Evolutionary conservation across 169 alveolate species (phyloP).

Genomic region (Cryptosporidium andersoni): DNA sequence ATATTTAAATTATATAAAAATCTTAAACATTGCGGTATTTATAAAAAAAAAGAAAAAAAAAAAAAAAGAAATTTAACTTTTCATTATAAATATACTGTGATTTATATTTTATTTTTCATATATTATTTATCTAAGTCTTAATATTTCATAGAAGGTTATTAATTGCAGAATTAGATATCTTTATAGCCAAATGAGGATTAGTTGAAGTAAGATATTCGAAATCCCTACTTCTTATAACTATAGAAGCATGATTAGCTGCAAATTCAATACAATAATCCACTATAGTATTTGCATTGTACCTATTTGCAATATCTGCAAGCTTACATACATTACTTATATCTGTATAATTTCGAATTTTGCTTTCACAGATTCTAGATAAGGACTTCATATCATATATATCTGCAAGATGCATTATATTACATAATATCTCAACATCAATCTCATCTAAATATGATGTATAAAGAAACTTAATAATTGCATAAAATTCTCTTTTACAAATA

Average conservation of each 20-base stretch:
- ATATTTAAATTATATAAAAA: not conserved
- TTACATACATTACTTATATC: constrained; percentile 55
- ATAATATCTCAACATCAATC: constrained; percentile 26
- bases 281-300: not conserved
- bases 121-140: not conserved
- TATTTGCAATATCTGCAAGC: constrained; percentile 22
- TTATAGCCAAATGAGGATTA: constrained; percentile 34
- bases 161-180: constrained; percentile 28
- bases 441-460: constrained; percentile 57
- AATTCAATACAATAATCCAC: constrained; percentile 37
- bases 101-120: not conserved
- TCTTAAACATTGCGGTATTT: not conserved
- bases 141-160: not conserved
- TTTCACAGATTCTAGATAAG: constrained; percentile 22
- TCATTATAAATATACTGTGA: not conserved
- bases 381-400: constrained; percentile 39
- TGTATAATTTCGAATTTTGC: constrained; percentile 18
- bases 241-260: constrained; percentile 36
- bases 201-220: constrained; percentile 8
- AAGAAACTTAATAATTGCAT: constrained; percentile 32
- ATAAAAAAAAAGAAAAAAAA: not conserved
- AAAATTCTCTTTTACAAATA: constrained; percentile 37
- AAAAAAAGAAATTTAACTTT: not conserved
- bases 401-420: constrained; percentile 40
- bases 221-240: constrained; percentile 10